Conservation (phyloP, 768 basidiomycete genomes). For the Hygrophorus pudorinus region DNA sequence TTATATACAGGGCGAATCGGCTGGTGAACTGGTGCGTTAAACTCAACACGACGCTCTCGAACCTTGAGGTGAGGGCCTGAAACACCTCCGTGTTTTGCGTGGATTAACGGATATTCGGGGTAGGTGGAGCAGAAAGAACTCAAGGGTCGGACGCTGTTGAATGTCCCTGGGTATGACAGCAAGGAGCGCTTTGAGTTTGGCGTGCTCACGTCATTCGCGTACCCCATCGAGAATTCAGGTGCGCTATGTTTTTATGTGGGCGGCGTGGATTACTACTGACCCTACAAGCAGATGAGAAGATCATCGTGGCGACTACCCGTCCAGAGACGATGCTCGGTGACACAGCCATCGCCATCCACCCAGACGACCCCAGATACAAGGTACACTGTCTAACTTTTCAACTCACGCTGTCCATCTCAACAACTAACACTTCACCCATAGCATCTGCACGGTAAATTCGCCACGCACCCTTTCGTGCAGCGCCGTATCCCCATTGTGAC, state of each 20-base stretch:
- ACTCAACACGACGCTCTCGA: slow-evolving; percentile 95
- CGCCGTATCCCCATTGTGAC: slow-evolving; percentile 82
- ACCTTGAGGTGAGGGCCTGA: slow-evolving; percentile 62
- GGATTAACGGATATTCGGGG: background rate
- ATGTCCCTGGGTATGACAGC: slow-evolving; percentile 88
- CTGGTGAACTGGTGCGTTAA: slow-evolving; percentile 98
- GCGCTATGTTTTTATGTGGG: slow-evolving; percentile 10
- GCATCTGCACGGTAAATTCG: slow-evolving; percentile 94
- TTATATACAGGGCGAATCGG: slow-evolving; percentile 90
- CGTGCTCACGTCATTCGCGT: slow-evolving; percentile 93
- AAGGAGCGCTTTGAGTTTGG: slow-evolving; percentile 98
- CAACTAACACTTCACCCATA: slow-evolving; percentile 15
- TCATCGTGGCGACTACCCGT: slow-evolving; percentile 93
- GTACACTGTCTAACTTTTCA: too few relatives aligned
- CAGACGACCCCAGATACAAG: slow-evolving; percentile 83
- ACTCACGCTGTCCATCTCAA: background rate
- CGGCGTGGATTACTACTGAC: background rate
- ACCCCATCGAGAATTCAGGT: slow-evolving; percentile 82
- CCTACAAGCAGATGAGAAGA: slow-evolving; percentile 60
- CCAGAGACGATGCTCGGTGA: slow-evolving; percentile 99
- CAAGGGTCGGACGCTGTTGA: slow-evolving; percentile 73
- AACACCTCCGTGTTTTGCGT: background rate
- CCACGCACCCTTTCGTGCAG: slow-evolving; percentile 77
- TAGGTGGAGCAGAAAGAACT: slow-evolving; percentile 92
- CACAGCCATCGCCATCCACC: slow-evolving; percentile 94